Base-by-base conservation (phyloP, 805 yeast genomes). In the Spathaspora boniae region DNA sequence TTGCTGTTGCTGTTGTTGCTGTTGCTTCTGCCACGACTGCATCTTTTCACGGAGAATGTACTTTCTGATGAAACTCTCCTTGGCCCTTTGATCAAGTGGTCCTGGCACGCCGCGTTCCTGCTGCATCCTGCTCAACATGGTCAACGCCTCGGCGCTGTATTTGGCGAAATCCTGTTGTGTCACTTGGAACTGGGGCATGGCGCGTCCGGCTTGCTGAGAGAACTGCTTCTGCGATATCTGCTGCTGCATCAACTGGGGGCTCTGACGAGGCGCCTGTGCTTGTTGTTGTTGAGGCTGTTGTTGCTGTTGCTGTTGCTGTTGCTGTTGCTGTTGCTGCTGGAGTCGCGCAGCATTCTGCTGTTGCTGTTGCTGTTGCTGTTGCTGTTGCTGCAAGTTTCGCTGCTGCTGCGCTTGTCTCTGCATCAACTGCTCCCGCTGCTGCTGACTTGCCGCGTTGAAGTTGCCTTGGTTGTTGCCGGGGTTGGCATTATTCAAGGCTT, bases 61-160 rank as follows among this genome's bases (percentile, higher is more conserved):
- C 42, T 60, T 62, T 20, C 62, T 47, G 19, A 68, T 58, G 38
- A 65, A 67, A 32, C 47, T 58, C 34, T 64, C 70, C 43, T 58
- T 61, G 39, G 59, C 69, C 9, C 50, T 37, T 29, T 52, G 64
- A 36, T 65, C 70, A 41, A 66, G 50, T 24, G 56, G 54, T 5
- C 53, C 45, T 26, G 51, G 64, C 19, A 66, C 52, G 2, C 64
- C 53, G 4, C 67, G 58, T 33, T 52, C 58, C 9, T 59, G 58
- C 37, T 67, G 70, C 33, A 68, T 48, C 32, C 63, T 50, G 15
- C 46, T 36, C 37, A 67, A 54, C 18, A 64, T 45, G n/a, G 57
- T 51, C 61, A 66, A 51, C 2, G 73, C 73, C 30, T 63, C 70
- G 7, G 59, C 47, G 24, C 58, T 55, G 45, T 64, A 63, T 45